Evolutionary conservation across 768 basidiomycete species (phyloP).

Genomic region (Heimioporus sp.): DNA sequence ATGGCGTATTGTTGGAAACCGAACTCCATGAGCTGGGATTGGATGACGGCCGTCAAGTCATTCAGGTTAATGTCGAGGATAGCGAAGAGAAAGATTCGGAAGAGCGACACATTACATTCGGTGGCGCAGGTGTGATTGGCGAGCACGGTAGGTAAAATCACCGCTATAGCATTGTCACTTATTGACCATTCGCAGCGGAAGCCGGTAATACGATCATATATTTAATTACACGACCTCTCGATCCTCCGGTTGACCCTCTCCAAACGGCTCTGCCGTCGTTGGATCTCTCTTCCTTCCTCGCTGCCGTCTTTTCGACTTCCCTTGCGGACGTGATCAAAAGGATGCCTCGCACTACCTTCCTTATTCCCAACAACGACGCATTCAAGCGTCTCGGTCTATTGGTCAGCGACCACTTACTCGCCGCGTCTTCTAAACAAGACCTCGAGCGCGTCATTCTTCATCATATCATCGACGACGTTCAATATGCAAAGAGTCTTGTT

Average conservation of each 20-base stretch:
- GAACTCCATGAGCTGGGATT: slow-evolving; percentile 72
- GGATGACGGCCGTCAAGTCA: slow-evolving; percentile 65
- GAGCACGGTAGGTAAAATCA: slow-evolving; percentile 58
- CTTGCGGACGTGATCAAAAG: slow-evolving; percentile 68
- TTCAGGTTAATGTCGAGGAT: slow-evolving; percentile 61
- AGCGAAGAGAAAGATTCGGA: slow-evolving; percentile 45
- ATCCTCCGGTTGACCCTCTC: slow-evolving; percentile 79
- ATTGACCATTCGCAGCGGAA: slow-evolving; percentile 48
- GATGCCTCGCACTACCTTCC: slow-evolving; percentile 70
- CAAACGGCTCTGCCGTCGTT: slow-evolving; percentile 78
- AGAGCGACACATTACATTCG: slow-evolving; percentile 68
- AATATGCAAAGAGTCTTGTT: slow-evolving; percentile 62
- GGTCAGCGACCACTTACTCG: slow-evolving; percentile 82
- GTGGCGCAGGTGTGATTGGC: slow-evolving; percentile 76
- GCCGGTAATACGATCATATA: slow-evolving; percentile 83
- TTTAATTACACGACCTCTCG: slow-evolving; percentile 79
- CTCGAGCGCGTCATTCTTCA: slow-evolving; percentile 84
- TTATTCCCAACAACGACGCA: slow-evolving; percentile 88
- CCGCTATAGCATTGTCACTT: neutral
- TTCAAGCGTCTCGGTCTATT: slow-evolving; percentile 84
- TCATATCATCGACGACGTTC: slow-evolving; percentile 73
- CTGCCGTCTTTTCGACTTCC: slow-evolving; percentile 82
- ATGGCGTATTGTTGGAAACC: slow-evolving; percentile 79
- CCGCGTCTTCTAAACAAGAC: slow-evolving; percentile 74
- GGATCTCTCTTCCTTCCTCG: slow-evolving; percentile 89